Evolutionary conservation across 306 rosid genomes (phyloP), one percentile per base, ranked within the genome.

Genomic region (Herpetospermum pedunculosum): DNA sequence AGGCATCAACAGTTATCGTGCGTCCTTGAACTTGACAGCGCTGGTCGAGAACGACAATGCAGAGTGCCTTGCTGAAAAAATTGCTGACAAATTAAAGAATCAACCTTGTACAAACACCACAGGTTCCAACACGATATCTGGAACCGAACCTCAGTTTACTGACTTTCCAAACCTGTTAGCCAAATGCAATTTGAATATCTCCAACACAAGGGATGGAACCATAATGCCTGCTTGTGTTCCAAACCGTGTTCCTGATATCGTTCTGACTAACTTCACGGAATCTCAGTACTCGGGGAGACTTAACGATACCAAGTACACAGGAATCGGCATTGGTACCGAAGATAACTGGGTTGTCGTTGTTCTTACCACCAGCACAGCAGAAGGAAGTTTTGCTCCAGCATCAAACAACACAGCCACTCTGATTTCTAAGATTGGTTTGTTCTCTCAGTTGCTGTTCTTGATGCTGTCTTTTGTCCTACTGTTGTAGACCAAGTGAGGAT

Each of bases 191-290:
- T 77, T 90, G 78, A 88, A 89, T 75, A 77, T 88, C 79, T 80
- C 98, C 28, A 80, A 86, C 87, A 93, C 96, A 8, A 86, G 87
- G 67, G 96, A 90, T 75, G 97, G 97, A 68, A 18, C 18, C 21
- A 59, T 86, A 48, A 78, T 93, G 88, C 97, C 98, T 79, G 89
- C 96, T 62, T 93, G 98, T 34, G 87, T 93, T 77, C 97, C 98
- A 28, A 77, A 77, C 74, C 85, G 86, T 12, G 85, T 59, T 77
- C 72, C 89, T 1, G 78, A 74, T 75, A 84, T 88, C 19, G 93
- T 90, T 53, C 89, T 93, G 46, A 6, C 90, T 19, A 93, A 93
- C 84, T 93, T 88, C 86, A 93, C 98, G 0, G 6, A 77, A 70
- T 86, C 98, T 72, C 97, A 83, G 62, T 93, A 93, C 83, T 90